Evolutionary conservation across 164 flowering plant species (phyloP).

Genomic region (Vitis rotundifolia): DNA sequence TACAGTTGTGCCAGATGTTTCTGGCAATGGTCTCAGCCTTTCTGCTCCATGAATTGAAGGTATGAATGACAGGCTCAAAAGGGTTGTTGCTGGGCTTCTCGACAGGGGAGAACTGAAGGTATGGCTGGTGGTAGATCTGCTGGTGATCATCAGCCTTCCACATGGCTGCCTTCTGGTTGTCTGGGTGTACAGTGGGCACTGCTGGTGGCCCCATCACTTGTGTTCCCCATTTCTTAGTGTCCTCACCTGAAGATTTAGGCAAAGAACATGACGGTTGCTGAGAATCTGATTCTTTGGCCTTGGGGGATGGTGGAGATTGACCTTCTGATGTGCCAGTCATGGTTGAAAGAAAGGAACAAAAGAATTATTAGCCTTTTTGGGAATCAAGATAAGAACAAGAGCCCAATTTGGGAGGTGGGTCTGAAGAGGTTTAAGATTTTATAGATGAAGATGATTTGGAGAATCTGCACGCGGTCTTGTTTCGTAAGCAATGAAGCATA

Average conservation of each 20-base stretch:
- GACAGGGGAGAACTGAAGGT: slow-evolving; percentile 33
- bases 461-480: too few relatives aligned
- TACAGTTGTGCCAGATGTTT: slow-evolving; percentile 54
- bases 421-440: too few relatives aligned
- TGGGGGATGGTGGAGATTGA: too few relatives aligned
- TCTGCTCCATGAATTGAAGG: slow-evolving; percentile 39
- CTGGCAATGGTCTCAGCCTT: slow-evolving; percentile 44
- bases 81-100: slow-evolving; percentile 35
- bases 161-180: slow-evolving; percentile 32
- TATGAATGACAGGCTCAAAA: slow-evolving; percentile 36
- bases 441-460: too few relatives aligned
- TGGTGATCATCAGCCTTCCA: slow-evolving; percentile 26
- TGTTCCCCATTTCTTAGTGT: slow-evolving; percentile 34
- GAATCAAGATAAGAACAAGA: too few relatives aligned
- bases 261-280: too few relatives aligned
- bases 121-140: slow-evolving; percentile 34
- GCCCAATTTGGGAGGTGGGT: too few relatives aligned
- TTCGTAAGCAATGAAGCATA: too few relatives aligned
- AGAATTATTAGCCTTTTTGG: too few relatives aligned
- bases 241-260: slow-evolving; percentile 13
- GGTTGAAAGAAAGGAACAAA: too few relatives aligned
- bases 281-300: too few relatives aligned
- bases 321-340: too few relatives aligned
- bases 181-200: slow-evolving; percentile 29
- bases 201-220: slow-evolving; percentile 32